These are phyloP conservation scores for Cymbopogon flexuosus DNA, from an alignment of 202 grass and related monocot genomes.

Conservation along the genomic window DNA sequence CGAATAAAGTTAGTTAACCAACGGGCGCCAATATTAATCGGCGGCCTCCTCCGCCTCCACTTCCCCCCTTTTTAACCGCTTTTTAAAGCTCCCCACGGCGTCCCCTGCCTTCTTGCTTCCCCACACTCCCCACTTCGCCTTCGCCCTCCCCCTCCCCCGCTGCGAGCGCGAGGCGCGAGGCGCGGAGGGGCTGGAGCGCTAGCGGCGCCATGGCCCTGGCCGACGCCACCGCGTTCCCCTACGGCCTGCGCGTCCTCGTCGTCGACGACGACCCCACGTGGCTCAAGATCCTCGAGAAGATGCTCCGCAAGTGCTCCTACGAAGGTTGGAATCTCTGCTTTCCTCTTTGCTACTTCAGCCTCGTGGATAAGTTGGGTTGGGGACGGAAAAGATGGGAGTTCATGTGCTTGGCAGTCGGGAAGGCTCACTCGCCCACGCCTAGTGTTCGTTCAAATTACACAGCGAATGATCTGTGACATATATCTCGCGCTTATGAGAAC, in stretches of 20 bases:
- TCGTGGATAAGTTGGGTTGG: background rate
- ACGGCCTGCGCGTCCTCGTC: conserved; percentile 87
- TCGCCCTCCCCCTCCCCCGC: background rate
- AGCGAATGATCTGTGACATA: background rate
- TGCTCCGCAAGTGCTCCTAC: conserved; percentile 97
- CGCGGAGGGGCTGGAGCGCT: background rate
- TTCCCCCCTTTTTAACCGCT: conserved; percentile 42
- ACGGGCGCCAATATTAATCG: conserved; percentile 37
- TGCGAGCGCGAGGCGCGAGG: background rate
- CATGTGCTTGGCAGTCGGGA: background rate
- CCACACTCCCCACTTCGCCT: conserved; percentile 29
- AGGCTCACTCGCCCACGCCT: background rate
- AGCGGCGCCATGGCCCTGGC: conserved; percentile 37
- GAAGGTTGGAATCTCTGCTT: conserved; percentile 65
- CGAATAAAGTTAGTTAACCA: conserved; percentile 46
- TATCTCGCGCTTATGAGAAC: background rate
- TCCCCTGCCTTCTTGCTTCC: conserved; percentile 24
- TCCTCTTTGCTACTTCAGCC: background rate
- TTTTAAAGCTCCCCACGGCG: conserved; percentile 33
- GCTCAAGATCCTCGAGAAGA: conserved; percentile 99
- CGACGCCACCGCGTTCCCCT: conserved; percentile 69
- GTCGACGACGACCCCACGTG: conserved; percentile 97
- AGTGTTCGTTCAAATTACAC: conserved; percentile 37
- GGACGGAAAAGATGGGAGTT: background rate
- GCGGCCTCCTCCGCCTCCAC: conserved; percentile 39